Base-by-base conservation (phyloP, 2,329 filamentous ascomycete species). In the Incumbomyces delicatus region DNA sequence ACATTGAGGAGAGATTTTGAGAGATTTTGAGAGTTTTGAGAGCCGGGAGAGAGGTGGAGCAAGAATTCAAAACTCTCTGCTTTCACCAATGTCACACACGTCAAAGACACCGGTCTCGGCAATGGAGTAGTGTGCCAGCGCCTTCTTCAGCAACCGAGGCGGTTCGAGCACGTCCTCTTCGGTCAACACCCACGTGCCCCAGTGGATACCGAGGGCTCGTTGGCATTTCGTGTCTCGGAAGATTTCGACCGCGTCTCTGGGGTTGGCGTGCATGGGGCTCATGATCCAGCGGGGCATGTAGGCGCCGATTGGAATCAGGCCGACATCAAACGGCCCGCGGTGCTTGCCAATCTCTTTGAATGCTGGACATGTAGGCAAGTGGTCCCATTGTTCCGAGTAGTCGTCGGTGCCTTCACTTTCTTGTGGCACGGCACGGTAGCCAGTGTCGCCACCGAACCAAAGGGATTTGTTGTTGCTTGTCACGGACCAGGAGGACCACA, bases 271-370 rank as follows among this genome's bases (percentile, higher is more conserved):
- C 75, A 94, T 81, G 16, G 80, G 70, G 39, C 81, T 87, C 72
- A 92, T 89, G 52, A 92, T 65, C 57, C 65, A 74, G 35, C 66
- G 61, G 38, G 66, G 67, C 49, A 78, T 72, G 64, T 95, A 95
- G 1, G 89, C 90, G 44, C 90, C 90, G 56, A 96, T 95, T 33
- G 90, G 90, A 53, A 96, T 92, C 46, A 95, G 68, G 0, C 90
- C 90, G 6, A 96, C 76, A 62, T 95, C 87, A 58, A 95, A 95
- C 0, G 87, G 87, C 0, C 90, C 89, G 30, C 87, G 75, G 44
- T 83, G 74, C 13, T 79, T 68, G 51, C 90, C 90, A 52, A 95
- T 88, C 63, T 94, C 76, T 52, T 78, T 76, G 68, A 95, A 95
- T 41, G 88, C 87, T 6, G 89, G 89, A 61, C 86, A 94, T 17